Evolutionary conservation across 371 early-diverging fungal species (phyloP).

Genomic region (Apophysomyces ossiformis): DNA sequence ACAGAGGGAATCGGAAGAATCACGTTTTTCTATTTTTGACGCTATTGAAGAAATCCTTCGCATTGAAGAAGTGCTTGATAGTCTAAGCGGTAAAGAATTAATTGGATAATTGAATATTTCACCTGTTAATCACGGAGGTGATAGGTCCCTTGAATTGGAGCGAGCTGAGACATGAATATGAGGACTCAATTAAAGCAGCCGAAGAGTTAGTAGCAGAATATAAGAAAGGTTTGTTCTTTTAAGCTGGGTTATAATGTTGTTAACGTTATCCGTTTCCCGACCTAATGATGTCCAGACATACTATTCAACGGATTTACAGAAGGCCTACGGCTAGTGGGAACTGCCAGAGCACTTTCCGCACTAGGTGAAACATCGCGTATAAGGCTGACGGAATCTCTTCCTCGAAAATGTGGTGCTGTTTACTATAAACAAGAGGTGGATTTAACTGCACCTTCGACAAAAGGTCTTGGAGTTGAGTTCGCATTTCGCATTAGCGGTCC

Average conservation of each 20-base stretch:
- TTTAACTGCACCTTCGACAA: slow-evolving; percentile 5
- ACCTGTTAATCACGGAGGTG: background rate
- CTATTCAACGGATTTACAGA: no score
- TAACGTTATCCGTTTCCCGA: no score
- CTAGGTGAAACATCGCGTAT: background rate
- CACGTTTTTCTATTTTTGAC: slow-evolving; percentile 20
- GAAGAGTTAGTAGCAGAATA: background rate
- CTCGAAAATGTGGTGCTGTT: slow-evolving; percentile 34
- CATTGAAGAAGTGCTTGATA: slow-evolving; percentile 47
- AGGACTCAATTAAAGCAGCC: slow-evolving; percentile 11
- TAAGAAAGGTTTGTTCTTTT: slow-evolving; percentile 1
- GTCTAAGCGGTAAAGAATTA: slow-evolving; percentile 50
- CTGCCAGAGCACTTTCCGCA: background rate
- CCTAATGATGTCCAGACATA: no score
- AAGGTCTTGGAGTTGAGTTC: slow-evolving; percentile 40
- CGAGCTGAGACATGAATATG: slow-evolving; percentile 45
- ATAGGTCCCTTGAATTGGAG: slow-evolving; percentile 58
- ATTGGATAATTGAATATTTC: background rate
- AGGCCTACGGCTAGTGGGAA: background rate
- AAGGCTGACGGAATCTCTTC: slow-evolving; percentile 28
- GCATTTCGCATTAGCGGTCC: slow-evolving; percentile 37
- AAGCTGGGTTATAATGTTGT: no score
- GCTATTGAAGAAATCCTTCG: no score
- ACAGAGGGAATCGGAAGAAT: slow-evolving; percentile 43
- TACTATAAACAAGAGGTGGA: slow-evolving; percentile 21